These are phyloP conservation scores for Lasiodiplodia hormozganensis DNA, from an alignment of 2,329 filamentous ascomycete species.

Conservation along the genomic window DNA sequence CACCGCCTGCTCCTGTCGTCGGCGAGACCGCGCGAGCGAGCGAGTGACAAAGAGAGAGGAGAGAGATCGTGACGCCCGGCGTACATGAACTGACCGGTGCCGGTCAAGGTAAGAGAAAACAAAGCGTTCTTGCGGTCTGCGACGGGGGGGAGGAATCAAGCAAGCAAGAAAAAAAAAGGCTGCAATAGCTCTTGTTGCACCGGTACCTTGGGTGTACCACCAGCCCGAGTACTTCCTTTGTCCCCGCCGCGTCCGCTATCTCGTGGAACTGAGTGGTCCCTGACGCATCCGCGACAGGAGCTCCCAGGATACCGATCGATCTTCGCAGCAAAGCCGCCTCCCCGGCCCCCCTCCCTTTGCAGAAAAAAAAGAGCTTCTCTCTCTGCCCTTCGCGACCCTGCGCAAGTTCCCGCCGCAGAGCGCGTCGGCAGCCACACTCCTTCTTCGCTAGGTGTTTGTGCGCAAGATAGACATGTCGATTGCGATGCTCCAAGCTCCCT, in stretches of 20 bases:
- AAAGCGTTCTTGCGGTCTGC: slow-evolving; percentile 24
- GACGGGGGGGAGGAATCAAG: slow-evolving; percentile 20
- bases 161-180: slow-evolving; percentile 7
- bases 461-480: slow-evolving; percentile 52
- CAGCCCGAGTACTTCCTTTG: slow-evolving; percentile 29
- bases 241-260: slow-evolving; percentile 19
- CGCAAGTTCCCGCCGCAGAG: slow-evolving; percentile 10
- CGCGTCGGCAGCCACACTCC: slow-evolving; percentile 7
- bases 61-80: not conserved
- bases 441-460: slow-evolving; percentile 4
- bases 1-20: not conserved
- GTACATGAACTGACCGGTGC: slow-evolving; percentile 28
- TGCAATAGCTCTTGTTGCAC: slow-evolving; percentile 28
- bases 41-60: slow-evolving; percentile 24
- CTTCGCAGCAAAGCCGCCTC: not conserved
- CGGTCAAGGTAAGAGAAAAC: slow-evolving; percentile 24
- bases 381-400: slow-evolving; percentile 11
- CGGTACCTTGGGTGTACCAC: slow-evolving; percentile 29
- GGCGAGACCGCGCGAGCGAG: slow-evolving; percentile 8
- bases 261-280: slow-evolving; percentile 23
- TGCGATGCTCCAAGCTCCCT: slow-evolving; percentile 68
- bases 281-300: slow-evolving; percentile 25
- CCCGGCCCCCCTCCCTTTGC: slow-evolving; percentile 2
- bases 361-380: not conserved
- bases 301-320: slow-evolving; percentile 8